Base-by-base conservation (phyloP, 1,284 basidiomycete species). In the Boletus mariae region DNA sequence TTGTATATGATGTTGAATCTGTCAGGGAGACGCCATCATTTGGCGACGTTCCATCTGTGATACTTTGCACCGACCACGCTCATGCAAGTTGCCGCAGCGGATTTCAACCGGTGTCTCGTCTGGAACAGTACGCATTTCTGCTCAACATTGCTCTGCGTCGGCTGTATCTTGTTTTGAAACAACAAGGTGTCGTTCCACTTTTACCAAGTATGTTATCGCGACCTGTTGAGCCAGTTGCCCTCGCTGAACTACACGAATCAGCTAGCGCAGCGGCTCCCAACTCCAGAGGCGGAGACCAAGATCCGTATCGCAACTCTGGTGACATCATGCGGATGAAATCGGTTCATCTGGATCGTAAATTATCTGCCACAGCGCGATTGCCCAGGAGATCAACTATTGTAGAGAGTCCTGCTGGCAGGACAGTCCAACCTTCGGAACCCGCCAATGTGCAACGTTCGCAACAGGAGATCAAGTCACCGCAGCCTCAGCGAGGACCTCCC, bases 71-170 rank as follows among this genome's bases (percentile, higher is more conserved):
- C 8, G 83, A 87, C n/a, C 92, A 90, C 74, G 86, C 79, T 38
- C 83, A 82, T 66, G 66, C 67, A 50, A 79, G 78, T 3, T 90
- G 87, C 61, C 75, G 84, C 45, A 64, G 74, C 20, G 94, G 94
- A 9, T 98, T 99, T 73, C 88, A 92, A 67, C 80, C 90, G 13
- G 96, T 98, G 15, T 94, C 95, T 49, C 80, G 96, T 56, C 75
- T 99, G 60, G 96, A 99, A 75, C 96, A 99, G 70, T 99, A 98
- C 71, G 92, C 97, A 0, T 99, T 97, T 77, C 73, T 99, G 56
- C 76, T 99, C 51, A 95, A 98, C 63, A 97, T 99, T 17, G 97
- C 96, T 5, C 79, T 99, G 52, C 83, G 95, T 59, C 82, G 96
- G 63, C 76, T 99, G 51, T 98, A 94, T 72, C 82, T 93, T 42